Evolutionary conservation across 2,329 filamentous ascomycete genomes (phyloP), one percentile per base, ranked within the genome.

Genomic region (Cladobotryum protrusum): DNA sequence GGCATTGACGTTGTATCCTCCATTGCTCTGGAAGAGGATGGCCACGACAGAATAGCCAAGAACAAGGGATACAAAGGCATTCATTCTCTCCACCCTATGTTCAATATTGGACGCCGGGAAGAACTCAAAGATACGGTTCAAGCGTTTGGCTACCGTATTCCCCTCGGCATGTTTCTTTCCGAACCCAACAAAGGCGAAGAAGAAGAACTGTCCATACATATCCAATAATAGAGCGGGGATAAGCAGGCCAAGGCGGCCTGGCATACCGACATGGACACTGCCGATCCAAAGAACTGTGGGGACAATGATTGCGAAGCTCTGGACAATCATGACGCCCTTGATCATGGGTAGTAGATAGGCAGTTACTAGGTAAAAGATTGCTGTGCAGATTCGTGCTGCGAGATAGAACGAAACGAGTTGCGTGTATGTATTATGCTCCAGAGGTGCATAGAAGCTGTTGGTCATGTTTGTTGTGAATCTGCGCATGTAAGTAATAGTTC

Each of bases 21-120:
- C 62, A 13, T 65, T 56, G 53, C 74, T 81, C 57, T 84, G 81
- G 59, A 80, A 84, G 37, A 83, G 67, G 34, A 84, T 69, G 0
- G 76, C 79, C 24, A 85, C 73, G 19, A 85, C 81, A 1, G 76
- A 80, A 56, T 83, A 84, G 14, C 82, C 82, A 56, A 85, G 78
- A 1, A 86, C 81, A 3, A 85, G 67, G 0, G 80, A 78, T 0
- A 85, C 78, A 58, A 85, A 86, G 0, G 81, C 81, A 50, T 79
- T 79, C 29, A 78, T 85, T 6, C 82, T 70, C 62, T 85, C 82
- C 4, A 81, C 79, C 48, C 79, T 76, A 62, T 86, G 82, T 63
- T 85, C 82, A 54, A 85, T 85, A 56, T 83, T 85, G 43, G 79
- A 68, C 1, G 78, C 80, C 2, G 80, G 82, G 47, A 73, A 77